Conservation (phyloP, 1,139 yeast species). For the Torulaspora pretoriensis region DNA sequence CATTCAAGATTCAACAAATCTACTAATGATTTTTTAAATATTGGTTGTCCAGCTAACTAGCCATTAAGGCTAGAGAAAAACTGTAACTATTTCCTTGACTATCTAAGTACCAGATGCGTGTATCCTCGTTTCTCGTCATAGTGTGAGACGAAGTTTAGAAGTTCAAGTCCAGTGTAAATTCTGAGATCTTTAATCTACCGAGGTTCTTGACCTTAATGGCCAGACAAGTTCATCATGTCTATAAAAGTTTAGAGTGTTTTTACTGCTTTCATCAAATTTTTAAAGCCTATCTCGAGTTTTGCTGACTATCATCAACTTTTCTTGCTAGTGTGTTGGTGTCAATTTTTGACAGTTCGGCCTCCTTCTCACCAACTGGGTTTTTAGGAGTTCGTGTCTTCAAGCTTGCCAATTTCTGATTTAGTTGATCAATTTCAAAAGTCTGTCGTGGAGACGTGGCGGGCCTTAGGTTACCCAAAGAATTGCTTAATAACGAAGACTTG, state of each 20-base stretch:
- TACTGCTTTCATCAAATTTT: constrained; percentile 4
- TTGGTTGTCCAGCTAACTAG: too few species aligned
- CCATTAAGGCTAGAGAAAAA: too few species aligned
- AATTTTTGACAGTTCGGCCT: constrained; percentile 1
- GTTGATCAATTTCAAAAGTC: constrained; percentile 32
- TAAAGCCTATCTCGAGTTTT: not conserved
- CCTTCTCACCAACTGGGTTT: constrained; percentile 9
- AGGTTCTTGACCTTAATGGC: too few species aligned
- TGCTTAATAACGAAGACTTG: constrained; percentile 13
- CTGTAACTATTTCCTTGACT: too few species aligned
- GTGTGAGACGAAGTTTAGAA: not conserved
- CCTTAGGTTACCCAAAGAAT: constrained; percentile 6
- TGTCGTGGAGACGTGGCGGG: constrained; percentile 11
- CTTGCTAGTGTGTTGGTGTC: constrained; percentile 3
- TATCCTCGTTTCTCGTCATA: too few species aligned
- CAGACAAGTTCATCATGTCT: too few species aligned
- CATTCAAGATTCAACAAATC: too few species aligned
- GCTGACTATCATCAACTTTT: constrained; percentile 9
- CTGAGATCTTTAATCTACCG: too few species aligned
- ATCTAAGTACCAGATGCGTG: too few species aligned
- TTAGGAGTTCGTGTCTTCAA: constrained; percentile 13
- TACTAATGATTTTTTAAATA: too few species aligned
- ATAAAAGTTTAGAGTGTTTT: not conserved
- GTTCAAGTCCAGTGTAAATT: not conserved
- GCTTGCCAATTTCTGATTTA: constrained; percentile 32